Conservation (phyloP, 805 yeast genomes). For the Yarrowia deformans region DNA sequence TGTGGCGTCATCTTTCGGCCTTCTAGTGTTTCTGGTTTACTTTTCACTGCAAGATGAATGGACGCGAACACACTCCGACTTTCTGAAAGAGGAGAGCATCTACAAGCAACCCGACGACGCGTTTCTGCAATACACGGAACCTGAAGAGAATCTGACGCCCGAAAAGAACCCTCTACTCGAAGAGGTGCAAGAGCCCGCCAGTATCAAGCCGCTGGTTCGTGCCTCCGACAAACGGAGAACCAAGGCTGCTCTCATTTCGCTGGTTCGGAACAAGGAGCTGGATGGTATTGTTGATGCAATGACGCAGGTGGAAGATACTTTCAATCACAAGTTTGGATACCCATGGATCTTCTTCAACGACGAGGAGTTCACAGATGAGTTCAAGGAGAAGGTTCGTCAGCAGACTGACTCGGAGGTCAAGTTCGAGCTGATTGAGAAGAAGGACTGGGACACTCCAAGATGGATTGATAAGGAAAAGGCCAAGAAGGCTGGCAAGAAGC, state of each 20-base stretch:
- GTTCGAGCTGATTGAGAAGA: constrained; percentile 55
- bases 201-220: constrained; percentile 25
- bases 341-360: constrained; percentile 86
- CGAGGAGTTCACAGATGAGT: constrained; percentile 63
- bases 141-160: constrained; percentile 20
- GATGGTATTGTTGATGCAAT: constrained; percentile 60
- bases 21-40: constrained; percentile 21
- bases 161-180: constrained; percentile 11
- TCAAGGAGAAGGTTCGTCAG: constrained; percentile 56
- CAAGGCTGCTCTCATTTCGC: constrained; percentile 75
- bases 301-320: constrained; percentile 64
- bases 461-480: constrained; percentile 59
- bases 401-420: constrained; percentile 54
- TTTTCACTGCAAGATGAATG: constrained; percentile 28
- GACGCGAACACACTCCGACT: constrained; percentile 15
- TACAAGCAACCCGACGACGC: constrained; percentile 29
- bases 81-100: constrained; percentile 22
- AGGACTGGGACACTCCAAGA: constrained; percentile 68
- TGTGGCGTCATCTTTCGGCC: constrained; percentile 2
- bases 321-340: constrained; percentile 74
- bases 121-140: constrained; percentile 17
- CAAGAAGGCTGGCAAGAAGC: constrained; percentile 51
- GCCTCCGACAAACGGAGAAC: constrained; percentile 50
- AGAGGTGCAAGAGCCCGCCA: constrained; percentile 24
- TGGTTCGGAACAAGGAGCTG: constrained; percentile 74